A percentile compares a stretch with the other conserved stretches of the same genome.
These are phyloP conservation scores for Oxyria digyna DNA, from an alignment of 148 eudicot genomes.

Conservation along the genomic window DNA sequence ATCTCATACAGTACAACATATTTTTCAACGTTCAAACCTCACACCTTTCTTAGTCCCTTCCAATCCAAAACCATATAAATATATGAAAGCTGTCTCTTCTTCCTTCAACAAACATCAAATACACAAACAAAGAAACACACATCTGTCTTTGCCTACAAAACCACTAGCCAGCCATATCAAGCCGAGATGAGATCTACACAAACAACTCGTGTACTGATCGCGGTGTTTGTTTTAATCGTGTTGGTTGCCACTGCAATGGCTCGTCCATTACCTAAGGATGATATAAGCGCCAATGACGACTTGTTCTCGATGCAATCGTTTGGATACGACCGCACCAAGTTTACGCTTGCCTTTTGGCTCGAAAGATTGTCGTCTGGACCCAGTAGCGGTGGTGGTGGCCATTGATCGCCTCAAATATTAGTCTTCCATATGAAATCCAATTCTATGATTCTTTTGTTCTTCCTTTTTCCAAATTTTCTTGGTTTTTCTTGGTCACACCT, in stretches of 20 bases:
- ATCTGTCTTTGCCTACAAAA: background rate
- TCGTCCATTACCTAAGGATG: background rate
- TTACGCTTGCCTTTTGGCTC: background rate
- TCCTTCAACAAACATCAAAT: background rate
- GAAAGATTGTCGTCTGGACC: background rate
- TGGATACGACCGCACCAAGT: background rate
- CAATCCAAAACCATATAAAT: background rate
- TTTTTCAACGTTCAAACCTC: background rate
- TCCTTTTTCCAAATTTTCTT: too few relatives aligned
- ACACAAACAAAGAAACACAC: background rate
- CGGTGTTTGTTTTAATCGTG: background rate
- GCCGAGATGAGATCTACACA: background rate
- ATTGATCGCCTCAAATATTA: background rate
- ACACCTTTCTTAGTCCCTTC: conserved; percentile 1
- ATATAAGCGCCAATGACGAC: background rate
- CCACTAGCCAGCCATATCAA: background rate
- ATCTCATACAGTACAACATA: background rate
- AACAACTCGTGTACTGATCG: background rate
- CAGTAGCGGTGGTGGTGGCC: background rate
- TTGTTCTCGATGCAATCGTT: background rate
- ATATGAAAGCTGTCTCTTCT: background rate
- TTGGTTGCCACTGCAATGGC: background rate
- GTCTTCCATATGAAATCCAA: background rate
- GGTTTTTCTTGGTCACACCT: too few relatives aligned
- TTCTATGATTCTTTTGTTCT: background rate